Evolutionary conservation across 2,329 filamentous ascomycete species (phyloP).

Genomic region (Pseudogymnoascus sp.): DNA sequence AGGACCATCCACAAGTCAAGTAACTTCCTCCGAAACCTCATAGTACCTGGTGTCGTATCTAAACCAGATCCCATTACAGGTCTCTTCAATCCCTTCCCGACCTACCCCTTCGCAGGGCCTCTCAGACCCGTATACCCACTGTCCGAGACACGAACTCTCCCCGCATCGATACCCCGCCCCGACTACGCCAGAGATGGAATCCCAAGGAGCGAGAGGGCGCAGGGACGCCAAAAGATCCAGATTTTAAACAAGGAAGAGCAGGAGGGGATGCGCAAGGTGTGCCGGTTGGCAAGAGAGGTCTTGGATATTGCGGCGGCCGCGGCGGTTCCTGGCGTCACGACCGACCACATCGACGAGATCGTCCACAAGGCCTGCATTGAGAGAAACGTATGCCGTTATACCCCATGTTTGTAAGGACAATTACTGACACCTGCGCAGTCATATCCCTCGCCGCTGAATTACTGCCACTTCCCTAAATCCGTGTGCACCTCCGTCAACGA

Average conservation of each 20-base stretch:
- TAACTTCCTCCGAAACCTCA: conserved; percentile 64
- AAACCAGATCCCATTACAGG: conserved; percentile 86
- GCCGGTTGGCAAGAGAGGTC: conserved; percentile 78
- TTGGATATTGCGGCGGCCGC: conserved; percentile 83
- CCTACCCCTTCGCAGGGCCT: conserved; percentile 71
- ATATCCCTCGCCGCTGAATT: conserved; percentile 91
- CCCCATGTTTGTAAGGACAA: background rate
- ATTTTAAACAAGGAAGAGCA: conserved; percentile 72
- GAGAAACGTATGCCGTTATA: conserved; percentile 61
- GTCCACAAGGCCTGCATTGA: conserved; percentile 94
- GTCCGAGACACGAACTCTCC: conserved; percentile 62
- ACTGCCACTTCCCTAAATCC: conserved; percentile 94
- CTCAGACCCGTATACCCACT: conserved; percentile 84
- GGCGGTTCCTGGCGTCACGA: conserved; percentile 83
- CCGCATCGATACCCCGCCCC: conserved; percentile 71
- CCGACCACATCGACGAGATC: conserved; percentile 88
- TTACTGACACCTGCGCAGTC: conserved; percentile 46
- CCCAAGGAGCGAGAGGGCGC: conserved; percentile 49
- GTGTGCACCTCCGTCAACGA: conserved; percentile 96
- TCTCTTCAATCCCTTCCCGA: conserved; percentile 85
- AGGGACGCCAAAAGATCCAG: conserved; percentile 71
- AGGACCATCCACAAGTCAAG: conserved; percentile 75
- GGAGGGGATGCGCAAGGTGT: conserved; percentile 85
- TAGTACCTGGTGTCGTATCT: conserved; percentile 77
- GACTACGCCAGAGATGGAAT: conserved; percentile 86